Evolutionary conservation across 2,329 filamentous ascomycete genomes (phyloP), one percentile per base, ranked within the genome.

Genomic region (Talaromyces sp.): DNA sequence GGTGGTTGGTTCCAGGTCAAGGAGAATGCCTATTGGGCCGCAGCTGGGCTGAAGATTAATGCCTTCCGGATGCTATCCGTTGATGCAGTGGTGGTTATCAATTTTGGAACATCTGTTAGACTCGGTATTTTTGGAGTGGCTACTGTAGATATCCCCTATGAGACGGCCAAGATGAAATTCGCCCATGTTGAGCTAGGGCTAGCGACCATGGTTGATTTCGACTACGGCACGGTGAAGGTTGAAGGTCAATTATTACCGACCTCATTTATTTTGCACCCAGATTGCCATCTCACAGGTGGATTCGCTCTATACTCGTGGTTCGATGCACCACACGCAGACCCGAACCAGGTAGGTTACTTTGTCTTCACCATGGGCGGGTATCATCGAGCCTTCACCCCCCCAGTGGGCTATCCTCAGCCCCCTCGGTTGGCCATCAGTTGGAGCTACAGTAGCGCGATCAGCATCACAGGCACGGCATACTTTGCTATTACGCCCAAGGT

Each of bases 311-410:
- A 67, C 60, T 73, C 70, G 62, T 81, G 76, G 75, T 80, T 78
- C 54, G 70, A 67, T 6, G 28, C 18, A n/a, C 56, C 68, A 7
- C 52, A 61, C 2, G 28, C 31, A 36, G 53, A 60, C 30, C 14
- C 12, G 12, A 27, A 16, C 8, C 6, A 57, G 10, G 52, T 27
- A 3, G 80, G 80, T 1, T 70, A 81, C 63, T 82, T 68, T 57
- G 79, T 82, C 12, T 79, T 82, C 61, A 76, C 75, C 2, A 61
- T 81, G 28, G 81, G 81, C 5, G 81, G 80, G 1, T 82, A 79
- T 64, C 79, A 82, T 63, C 69, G 63, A 2, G 68, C 72, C 0
- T 82, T 72, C 65, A 55, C 56, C 0, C 44, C 63, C 0, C 79
- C 79, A 0, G 16, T 56, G 0, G 65, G 70, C 5, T 83, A 76